Evolutionary conservation across 768 basidiomycete species (phyloP), one percentile per base, ranked within the genome.

Genomic region (Calocybe indica): DNA sequence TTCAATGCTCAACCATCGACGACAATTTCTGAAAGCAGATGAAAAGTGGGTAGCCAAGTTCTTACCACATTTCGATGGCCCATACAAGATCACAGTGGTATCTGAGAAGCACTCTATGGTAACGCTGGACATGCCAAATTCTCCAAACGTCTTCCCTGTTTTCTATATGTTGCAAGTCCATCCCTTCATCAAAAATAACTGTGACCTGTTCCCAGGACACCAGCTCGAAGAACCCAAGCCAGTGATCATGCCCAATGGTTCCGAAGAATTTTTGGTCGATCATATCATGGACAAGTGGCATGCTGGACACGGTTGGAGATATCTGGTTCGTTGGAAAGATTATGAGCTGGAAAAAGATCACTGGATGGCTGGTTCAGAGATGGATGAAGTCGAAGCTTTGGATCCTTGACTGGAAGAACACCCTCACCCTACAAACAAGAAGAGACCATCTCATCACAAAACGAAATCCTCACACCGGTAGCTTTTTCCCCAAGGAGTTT

Each of bases 161-260:
- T 75, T 70, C 56, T 70, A 74, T 34, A 51, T 57, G 0, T 64
- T 61, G 6, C 55, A 65, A 22, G 48, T 72, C 0, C 34, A 49
- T 0, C 54, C 46, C 2, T 59, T 49, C 40, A 7, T 42, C 2
- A 44, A 64, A 1, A 75, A 73, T 45, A 61, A 74, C 48, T 15
- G 46, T 13, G 5, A n/a, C 0, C 48, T 58, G 0, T 73, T 71
- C 51, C 70, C 72, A 0, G 48, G 43, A 0, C 55, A 63, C 1
- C 46, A 55, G 6, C 37, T 54, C 7, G 35, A 45, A 4, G 48
- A 22, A 14, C n/a, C n/a, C n/a, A n/a, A n/a, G n/a, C n/a, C n/a
- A n/a, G n/a, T n/a, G n/a, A n/a, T n/a, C n/a, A n/a, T 40, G 50
- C 9, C n/a, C 48, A 58, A 65, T 15, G 63, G 65, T 12, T 3